Percentiles rank a stretch among this genome's conserved stretches.
Evolutionary conservation across 2,329 filamentous ascomycete genomes (phyloP).

Genomic region (Aspergillus sclerotialis): DNA sequence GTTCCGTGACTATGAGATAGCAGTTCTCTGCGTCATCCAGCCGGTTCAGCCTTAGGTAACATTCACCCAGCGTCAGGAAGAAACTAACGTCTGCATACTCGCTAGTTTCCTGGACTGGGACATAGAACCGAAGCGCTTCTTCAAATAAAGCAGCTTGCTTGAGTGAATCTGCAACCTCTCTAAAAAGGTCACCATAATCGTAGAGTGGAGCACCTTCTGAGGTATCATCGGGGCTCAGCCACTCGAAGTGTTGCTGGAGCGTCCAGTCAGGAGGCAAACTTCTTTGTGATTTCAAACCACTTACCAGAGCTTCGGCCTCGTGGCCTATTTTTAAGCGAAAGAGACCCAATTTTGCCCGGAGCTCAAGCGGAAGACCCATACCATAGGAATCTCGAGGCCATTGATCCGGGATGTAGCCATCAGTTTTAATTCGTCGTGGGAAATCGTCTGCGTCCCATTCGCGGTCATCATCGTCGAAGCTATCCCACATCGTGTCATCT

Average conservation of each 20-base stretch:
- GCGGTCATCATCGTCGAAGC: constrained; percentile 64
- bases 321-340: constrained; percentile 67
- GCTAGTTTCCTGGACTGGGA: constrained; percentile 41
- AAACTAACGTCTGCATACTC: constrained; percentile 44
- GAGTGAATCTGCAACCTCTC: constrained; percentile 59
- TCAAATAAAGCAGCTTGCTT: constrained; percentile 44
- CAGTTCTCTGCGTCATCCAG: constrained; percentile 67
- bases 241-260: constrained; percentile 59
- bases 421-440: constrained; percentile 56
- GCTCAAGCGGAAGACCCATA: constrained; percentile 65
- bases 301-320: constrained; percentile 65
- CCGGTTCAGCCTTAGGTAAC: constrained; percentile 59
- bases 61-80: constrained; percentile 49
- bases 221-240: constrained; percentile 60
- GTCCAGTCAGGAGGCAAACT: constrained; percentile 4
- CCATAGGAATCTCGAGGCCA: constrained; percentile 60
- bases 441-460: constrained; percentile 77
- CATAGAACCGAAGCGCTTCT: constrained; percentile 54
- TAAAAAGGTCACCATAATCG: constrained; percentile 72
- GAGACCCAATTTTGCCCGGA: constrained; percentile 75
- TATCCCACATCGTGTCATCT: constrained; percentile 71
- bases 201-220: constrained; percentile 46
- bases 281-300: constrained; percentile 17
- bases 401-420: constrained; percentile 52
- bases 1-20: constrained; percentile 66